Evolutionary conservation across 805 yeast species (phyloP), one percentile per base, ranked within the genome.

Genomic region (Candida insectorum): DNA sequence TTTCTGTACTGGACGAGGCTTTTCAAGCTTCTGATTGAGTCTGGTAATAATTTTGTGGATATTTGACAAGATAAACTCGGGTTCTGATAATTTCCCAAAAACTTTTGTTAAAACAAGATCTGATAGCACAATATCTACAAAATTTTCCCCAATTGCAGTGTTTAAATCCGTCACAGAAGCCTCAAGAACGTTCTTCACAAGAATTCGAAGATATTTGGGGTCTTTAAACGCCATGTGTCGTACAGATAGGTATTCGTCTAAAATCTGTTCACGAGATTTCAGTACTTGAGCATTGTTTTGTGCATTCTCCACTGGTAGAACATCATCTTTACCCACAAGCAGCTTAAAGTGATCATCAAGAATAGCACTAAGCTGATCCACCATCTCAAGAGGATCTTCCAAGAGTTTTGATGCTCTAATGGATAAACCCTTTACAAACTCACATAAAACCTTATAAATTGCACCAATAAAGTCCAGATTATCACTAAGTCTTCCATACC

Each of bases 401-500:
- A 31, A 15, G 13, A 39, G 26, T 2, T 40, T 26, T 15, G 40
- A 24, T 16, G 29, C 14, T 18, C 47, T 22, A 5, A 21, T 21
- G 3, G 39, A 34, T 26, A 56, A 24, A 24, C 47, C 50, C 14
- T 38, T 37, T 9, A 50, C 35, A 16, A 57, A 43, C 22, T 45
- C 52, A 33, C 55, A 49, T 25, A 58, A 35, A 16, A 47, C 33
- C 23, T 35, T 35, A 38, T 61, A 60, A 11, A 58, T 45, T n/a
- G 34, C 31, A 26, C 39, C 47, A 6, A 58, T 27, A 44, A 62
- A 59, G 18, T 54, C 60, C 25, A 45, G 30, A 39, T 58, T 58
- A 5, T 65, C 57, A 33, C 60, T 60, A 16, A 62, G 40, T 33
- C 57, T 56, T 16, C 33, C 34, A 31, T 56, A 57, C 62, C 62